Percentiles rank a stretch among this genome's conserved stretches.
These are phyloP conservation scores for Plasmodium fragile DNA, from an alignment of 169 alveolate species.

Conservation along the genomic window DNA sequence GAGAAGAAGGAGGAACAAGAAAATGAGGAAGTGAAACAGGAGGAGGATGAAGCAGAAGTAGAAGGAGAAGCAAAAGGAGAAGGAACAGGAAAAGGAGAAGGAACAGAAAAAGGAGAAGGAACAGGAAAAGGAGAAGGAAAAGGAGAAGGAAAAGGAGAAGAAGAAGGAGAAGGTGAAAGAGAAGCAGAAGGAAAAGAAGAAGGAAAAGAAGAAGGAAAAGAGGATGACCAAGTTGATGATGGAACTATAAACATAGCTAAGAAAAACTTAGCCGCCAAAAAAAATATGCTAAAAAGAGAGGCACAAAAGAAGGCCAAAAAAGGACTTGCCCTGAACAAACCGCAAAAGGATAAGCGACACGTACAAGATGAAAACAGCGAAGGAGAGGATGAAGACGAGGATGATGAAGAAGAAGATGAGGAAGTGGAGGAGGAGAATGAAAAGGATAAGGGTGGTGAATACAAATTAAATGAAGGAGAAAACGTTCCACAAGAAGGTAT, in stretches of 20 bases:
- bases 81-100: background rate
- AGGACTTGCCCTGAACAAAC: background rate
- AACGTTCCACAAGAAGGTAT: background rate
- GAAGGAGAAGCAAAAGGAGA: background rate
- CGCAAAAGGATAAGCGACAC: conserved; percentile 9
- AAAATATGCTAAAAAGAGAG: conserved; percentile 26
- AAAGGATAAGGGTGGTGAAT: background rate
- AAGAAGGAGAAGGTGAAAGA: background rate
- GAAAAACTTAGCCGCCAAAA: conserved; percentile 1
- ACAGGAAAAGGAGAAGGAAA: background rate
- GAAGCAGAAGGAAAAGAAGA: background rate
- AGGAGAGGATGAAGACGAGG: background rate
- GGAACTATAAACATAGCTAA: background rate
- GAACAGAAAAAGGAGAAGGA: background rate
- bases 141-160: background rate
- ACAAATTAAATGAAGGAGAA: background rate
- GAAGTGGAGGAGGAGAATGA: background rate
- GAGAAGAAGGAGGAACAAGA: background rate
- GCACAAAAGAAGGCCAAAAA: conserved; percentile 45
- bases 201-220: background rate
- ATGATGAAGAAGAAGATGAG: background rate
- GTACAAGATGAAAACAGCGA: conserved; percentile 20
- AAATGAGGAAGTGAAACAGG: background rate
- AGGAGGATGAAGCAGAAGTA: background rate
- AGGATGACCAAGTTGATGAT: background rate